Evolutionary conservation across 441 rosid genomes (phyloP), one percentile per base, ranked within the genome.

Genomic region (Mallotus japonicus): DNA sequence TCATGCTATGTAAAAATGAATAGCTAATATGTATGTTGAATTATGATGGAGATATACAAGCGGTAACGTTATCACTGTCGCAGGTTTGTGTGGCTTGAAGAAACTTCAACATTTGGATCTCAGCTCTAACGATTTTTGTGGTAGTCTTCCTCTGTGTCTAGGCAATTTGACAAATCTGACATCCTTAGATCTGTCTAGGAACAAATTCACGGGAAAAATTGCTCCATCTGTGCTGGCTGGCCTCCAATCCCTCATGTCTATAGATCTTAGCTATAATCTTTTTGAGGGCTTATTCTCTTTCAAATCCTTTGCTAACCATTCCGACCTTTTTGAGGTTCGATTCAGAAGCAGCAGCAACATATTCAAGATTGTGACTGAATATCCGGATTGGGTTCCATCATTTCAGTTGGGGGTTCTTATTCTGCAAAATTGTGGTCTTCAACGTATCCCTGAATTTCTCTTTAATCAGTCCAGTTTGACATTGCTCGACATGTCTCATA

Each of bases 281-380:
- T 69, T 69, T 20, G 50, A 54, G 5, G 72, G 72, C 1, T n/a
- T 2, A 17, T 53, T 67, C 20, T 67, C 71, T 0, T 67, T 67
- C 37, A 53, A 13, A 1, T 0, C n/a, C 5, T 67, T 67, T 32
- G 24, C 60, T 3, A 54, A 67, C 49, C 24, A 67, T 22, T 44
- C 71, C 0, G 16, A 0, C 14, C 49, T 32, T 32, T 2, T 32
- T 0, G 46, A 37, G 5, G 61, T 68, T 32, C n/a, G 34, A 11
- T 20, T 68, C 22, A 9, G 3, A 17, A 54, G 40, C 20, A 2
- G 6, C 5, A 67, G 3, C 46, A 17, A 9, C 37, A 32, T 7
- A n/a, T n/a, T 66, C 8, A 20, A 22, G 19, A 58, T 50, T 24
- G 22, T 0, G 20, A 16, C 9, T 11, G 5, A 42, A 44, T 12